phyloP scores from a whole-genome alignment of 176 grass and related monocot genomes.

The Oryza longistaminata region DNA sequence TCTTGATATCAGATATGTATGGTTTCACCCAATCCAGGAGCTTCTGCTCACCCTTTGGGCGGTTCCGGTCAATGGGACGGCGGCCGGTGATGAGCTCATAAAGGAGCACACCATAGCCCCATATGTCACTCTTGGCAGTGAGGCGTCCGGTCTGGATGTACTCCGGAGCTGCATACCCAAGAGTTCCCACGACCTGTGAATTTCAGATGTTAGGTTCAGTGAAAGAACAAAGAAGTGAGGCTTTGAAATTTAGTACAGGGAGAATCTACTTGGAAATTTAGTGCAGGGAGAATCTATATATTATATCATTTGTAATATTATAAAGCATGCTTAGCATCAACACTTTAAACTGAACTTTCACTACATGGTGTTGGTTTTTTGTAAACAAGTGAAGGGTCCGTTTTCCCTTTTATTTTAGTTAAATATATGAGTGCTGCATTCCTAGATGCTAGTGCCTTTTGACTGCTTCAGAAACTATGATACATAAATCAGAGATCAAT shows the following conservation, averaged over 20 bases:
- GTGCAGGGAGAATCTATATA: not conserved
- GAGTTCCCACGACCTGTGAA: slow-evolving; percentile 80
- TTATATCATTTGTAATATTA: not conserved
- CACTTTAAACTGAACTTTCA: slow-evolving; percentile 9
- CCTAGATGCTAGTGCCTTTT: not conserved
- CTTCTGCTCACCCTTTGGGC: slow-evolving; percentile 86
- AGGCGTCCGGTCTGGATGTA: slow-evolving; percentile 93
- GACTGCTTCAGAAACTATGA: slow-evolving; percentile 21
- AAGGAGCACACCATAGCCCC: slow-evolving; percentile 93
- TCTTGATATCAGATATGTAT: slow-evolving; percentile 63
- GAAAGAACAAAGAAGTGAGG: not conserved
- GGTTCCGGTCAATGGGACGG: slow-evolving; percentile 78
- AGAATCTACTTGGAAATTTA: not conserved
- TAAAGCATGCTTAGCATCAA: not conserved
- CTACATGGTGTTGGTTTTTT: not conserved
- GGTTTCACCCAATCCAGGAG: slow-evolving; percentile 97
- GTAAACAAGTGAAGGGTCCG: not conserved
- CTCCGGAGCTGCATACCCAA: slow-evolving; percentile 89
- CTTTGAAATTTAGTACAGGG: not conserved
- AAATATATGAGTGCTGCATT: not conserved
- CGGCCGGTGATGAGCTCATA: slow-evolving; percentile 95
- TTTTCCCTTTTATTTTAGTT: not conserved
- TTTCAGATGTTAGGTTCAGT: slow-evolving; percentile 9
- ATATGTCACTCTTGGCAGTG: slow-evolving; percentile 82
- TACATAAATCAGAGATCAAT: not conserved